Conservation (phyloP, 2,329 filamentous ascomycete species). For the Emydomyces testavorans region DNA sequence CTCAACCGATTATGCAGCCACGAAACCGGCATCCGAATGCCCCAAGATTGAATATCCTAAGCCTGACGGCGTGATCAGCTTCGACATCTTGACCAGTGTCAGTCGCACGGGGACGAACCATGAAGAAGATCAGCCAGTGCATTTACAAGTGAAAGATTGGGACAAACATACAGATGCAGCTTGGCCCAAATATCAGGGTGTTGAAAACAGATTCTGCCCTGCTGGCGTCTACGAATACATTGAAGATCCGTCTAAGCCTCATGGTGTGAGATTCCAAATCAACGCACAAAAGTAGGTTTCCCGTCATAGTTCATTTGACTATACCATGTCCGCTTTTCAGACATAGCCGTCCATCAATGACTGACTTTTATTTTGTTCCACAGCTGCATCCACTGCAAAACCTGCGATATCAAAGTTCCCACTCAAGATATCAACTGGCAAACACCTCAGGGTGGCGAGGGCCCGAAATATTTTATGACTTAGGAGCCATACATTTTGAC, state of each 20-base stretch:
- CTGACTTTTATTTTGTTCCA: neutral
- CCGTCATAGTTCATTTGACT: no score
- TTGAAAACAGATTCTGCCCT: conserved; percentile 95
- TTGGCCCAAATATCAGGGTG: conserved; percentile 77
- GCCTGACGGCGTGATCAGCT: conserved; percentile 86
- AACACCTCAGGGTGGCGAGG: conserved; percentile 82
- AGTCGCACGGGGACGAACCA: conserved; percentile 95
- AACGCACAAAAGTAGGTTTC: conserved; percentile 83
- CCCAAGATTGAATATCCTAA: conserved; percentile 93
- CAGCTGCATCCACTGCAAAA: conserved; percentile 99
- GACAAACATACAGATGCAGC: conserved; percentile 73
- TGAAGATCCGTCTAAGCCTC: conserved; percentile 74
- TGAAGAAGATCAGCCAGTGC: conserved; percentile 95
- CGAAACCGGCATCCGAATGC: conserved; percentile 66
- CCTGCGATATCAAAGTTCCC: conserved; percentile 96
- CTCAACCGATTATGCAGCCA: conserved; percentile 62
- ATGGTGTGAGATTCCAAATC: conserved; percentile 93
- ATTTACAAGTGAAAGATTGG: conserved; percentile 91
- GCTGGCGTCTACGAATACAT: conserved; percentile 97
- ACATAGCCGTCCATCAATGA: no score
- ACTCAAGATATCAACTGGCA: conserved; percentile 96
- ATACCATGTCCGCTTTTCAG: no score
- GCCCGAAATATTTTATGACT: conserved; percentile 54
- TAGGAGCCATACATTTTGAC: conserved; percentile 19
- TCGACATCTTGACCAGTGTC: conserved; percentile 92